Percentiles rank a stretch among this genome's conserved stretches.
Evolutionary conservation across 345 rosid species (phyloP).

Genomic region (Angophora floribunda): DNA sequence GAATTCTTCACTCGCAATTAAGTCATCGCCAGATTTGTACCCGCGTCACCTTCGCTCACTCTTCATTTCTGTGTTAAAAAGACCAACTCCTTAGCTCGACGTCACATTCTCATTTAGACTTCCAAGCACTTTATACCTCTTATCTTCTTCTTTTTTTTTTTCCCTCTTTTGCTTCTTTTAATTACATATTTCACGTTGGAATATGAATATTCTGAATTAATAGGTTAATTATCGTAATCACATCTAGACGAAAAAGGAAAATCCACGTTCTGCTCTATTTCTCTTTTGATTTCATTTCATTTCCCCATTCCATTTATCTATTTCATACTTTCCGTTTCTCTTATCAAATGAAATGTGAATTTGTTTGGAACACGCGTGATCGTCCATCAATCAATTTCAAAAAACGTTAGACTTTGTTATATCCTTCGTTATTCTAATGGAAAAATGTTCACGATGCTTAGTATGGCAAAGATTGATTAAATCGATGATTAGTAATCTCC

Average conservation of each 20-base stretch:
- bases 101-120: neutral
- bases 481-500: neutral
- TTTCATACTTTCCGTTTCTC: neutral
- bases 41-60: neutral
- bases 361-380: neutral
- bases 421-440: neutral
- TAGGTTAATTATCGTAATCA: too few relatives aligned
- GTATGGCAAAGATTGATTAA: neutral
- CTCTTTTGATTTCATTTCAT: too few relatives aligned
- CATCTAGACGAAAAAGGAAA: too few relatives aligned
- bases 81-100: neutral
- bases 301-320: neutral
- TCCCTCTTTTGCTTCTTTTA: too few relatives aligned
- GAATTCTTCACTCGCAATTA: neutral
- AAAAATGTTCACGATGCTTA: neutral
- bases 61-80: neutral
- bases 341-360: neutral
- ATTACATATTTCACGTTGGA: too few relatives aligned
- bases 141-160: too few relatives aligned
- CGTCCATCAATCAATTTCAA: rapidly evolving
- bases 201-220: too few relatives aligned
- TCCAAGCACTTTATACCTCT: neutral
- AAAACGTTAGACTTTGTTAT: neutral
- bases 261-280: too few relatives aligned
- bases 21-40: neutral